Base-by-base conservation (phyloP, 345 rosid genomes). In the Sisymbrium altissimum region DNA sequence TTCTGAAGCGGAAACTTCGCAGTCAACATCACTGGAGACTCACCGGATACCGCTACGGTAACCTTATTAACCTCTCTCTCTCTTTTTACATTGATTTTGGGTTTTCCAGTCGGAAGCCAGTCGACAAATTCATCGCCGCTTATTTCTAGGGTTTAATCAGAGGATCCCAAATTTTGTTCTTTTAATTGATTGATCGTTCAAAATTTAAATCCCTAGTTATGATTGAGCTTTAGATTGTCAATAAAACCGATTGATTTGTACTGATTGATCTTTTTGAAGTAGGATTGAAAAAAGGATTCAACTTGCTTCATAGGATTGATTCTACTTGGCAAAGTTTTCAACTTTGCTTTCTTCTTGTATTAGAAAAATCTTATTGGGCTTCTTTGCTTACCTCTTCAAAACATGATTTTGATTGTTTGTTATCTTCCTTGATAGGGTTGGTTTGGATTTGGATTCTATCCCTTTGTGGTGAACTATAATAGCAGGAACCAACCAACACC, bases 41-140 rank as follows among this genome's bases (percentile, higher is more conserved):
- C 35, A 35, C 65, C 57, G 49, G 71, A 43, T 40, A 35, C 55
- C n/a, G 2, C 15, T 23, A 55, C 64, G 77, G 77, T 73, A 55
- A 46, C 14, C 4, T 4, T 3, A 36, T 1, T 36, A 0, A 18
- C 13, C 45, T 15, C 11, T 54, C 1, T 15, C 11, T 23, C 25
- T n/a, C n/a, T n/a, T n/a, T n/a, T 27, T 1, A 23, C 27, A 55
- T 55, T 18, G 49, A 15, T 66, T 56, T 36, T 35, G 64, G 64
- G 33, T 29, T 36, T 64, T 29, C 12, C 13, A 19, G 3, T 41
- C 48, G 11, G 8, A n/a, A 44, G 8, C 35, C 3, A 18, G 59
- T 46, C 15, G 44, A 19, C 7, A 7, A 2, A 6, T 35, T 50
- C 23, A 8, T 55, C 41, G 72, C 52, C 10, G 30, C 14, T 50